Evolutionary conservation across 2,329 filamentous ascomycete genomes (phyloP), one percentile per base, ranked within the genome.

Genomic region (Erysiphe pulchra): DNA sequence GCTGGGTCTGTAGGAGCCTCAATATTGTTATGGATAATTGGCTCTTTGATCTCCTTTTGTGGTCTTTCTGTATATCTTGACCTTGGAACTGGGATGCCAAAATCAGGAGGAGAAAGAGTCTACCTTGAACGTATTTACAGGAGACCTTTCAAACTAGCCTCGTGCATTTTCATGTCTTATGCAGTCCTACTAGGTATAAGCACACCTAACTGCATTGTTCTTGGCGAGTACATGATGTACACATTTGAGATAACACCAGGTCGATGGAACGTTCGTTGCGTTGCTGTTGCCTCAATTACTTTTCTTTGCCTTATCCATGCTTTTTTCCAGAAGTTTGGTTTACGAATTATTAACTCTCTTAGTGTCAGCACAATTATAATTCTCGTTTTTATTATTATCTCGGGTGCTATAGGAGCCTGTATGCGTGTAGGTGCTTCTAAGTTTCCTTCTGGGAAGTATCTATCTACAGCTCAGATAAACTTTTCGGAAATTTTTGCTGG

Each of bases 1-100:
- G 65, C 69, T 1, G 69, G 70, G 0, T 71, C 64, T 8, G 69
- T 73, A 4, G 70, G 70, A 2, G 63, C 70, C 40, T 61, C 64
- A 8, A 56, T 74, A 13, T 59, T 69, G 41, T 56, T 74, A 17
- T 74, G 71, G 71, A 61, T 70, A 1, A 56, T 71, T 10, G 70
- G 67, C 31, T 60, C 59, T 24, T 49, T 65, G 11, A 62, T 67
- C 34, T 63, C 63, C 0, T 62, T 63, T 45, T 63, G 63, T 41
- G 65, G 65, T 17, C 59, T 67, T 11, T 59, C 62, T 12, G 64
- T 67, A 5, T 66, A 64, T 50, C 55, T 68, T 6, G 64, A 68
- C 45, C 59, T 67, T 8, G 65, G 64, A 33, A 62, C 59, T 4
- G 62, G 62, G 16, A 59, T 68, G 11, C 65, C 65, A 7, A 55